Evolutionary conservation across 2,329 filamentous ascomycete genomes (phyloP).

Genomic region (Sporothrix globosa): DNA sequence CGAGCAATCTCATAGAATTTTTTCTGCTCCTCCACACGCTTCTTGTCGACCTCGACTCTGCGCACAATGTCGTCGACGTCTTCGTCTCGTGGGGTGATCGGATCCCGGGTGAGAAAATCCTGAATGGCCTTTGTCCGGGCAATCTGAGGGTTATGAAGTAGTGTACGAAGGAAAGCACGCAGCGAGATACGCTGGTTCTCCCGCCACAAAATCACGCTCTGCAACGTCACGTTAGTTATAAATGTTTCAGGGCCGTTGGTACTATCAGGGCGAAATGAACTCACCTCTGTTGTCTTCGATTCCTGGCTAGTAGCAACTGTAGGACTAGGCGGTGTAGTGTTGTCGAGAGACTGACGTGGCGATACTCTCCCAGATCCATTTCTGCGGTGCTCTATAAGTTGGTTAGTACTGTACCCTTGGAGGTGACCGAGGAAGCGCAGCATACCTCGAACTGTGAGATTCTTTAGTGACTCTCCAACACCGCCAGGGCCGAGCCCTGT

Average conservation of each 20-base stretch:
- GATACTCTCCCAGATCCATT: slow-evolving; percentile 46
- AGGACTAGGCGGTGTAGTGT: slow-evolving; percentile 40
- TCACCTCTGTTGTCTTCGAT: slow-evolving; percentile 39
- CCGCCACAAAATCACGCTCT: slow-evolving; percentile 67
- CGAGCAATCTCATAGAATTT: slow-evolving; percentile 95
- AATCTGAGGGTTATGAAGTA: slow-evolving; percentile 82
- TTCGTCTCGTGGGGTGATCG: slow-evolving; percentile 75
- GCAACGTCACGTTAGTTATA: background rate
- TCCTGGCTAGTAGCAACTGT: slow-evolving; percentile 38
- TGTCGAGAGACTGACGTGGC: slow-evolving; percentile 53
- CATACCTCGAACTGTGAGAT: slow-evolving; percentile 47
- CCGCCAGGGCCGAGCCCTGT: slow-evolving; percentile 39
- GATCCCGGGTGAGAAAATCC: slow-evolving; percentile 77
- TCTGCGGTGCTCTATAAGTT: slow-evolving; percentile 36
- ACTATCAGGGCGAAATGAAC: slow-evolving; percentile 29
- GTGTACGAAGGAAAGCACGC: slow-evolving; percentile 82
- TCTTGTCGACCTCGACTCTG: slow-evolving; percentile 81
- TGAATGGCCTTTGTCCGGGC: slow-evolving; percentile 80
- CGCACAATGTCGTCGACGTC: slow-evolving; percentile 79
- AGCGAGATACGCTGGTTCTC: slow-evolving; percentile 91
- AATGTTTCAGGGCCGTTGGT: background rate
- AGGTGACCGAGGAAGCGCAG: background rate
- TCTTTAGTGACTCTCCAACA: slow-evolving; percentile 45
- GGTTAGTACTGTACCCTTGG: background rate
- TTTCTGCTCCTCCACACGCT: slow-evolving; percentile 87